Conservation (phyloP, 352 stramenopile species). For the Globisporangium heterothallicum region DNA sequence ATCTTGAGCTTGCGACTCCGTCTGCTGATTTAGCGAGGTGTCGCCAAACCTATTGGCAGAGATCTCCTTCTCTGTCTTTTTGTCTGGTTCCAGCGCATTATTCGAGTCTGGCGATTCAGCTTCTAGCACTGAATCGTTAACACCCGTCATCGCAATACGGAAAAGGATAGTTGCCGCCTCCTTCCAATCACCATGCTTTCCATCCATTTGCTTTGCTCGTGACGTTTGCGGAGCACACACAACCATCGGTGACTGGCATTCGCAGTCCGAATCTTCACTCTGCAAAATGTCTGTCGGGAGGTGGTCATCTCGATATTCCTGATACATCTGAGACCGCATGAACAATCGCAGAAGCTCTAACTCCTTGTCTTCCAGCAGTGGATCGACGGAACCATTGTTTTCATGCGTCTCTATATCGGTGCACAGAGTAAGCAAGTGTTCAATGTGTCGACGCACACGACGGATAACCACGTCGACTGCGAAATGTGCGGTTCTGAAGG, state of each 20-base stretch:
- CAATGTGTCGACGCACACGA: constrained; percentile 36
- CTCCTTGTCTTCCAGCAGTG: constrained; percentile 4
- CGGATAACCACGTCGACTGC: constrained; percentile 42
- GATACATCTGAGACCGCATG: constrained; percentile 47
- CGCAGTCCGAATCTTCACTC: neutral
- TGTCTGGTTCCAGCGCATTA: neutral
- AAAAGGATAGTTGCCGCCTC: constrained; percentile 24
- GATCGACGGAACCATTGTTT: neutral
- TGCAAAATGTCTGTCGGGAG: neutral
- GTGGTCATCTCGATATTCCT: constrained; percentile 44
- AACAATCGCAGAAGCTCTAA: constrained; percentile 23
- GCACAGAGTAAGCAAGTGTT: constrained; percentile 26
- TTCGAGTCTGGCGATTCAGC: neutral
- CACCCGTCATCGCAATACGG: constrained; percentile 32
- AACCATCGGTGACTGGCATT: neutral
- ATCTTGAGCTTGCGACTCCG: neutral
- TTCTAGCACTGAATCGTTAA: constrained; percentile 5
- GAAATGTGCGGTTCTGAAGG: constrained; percentile 15
- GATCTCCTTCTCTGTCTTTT: neutral
- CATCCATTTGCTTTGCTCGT: neutral
- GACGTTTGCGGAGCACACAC: neutral
- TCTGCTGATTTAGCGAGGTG: neutral
- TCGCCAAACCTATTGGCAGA: neutral
- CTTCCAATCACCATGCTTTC: constrained; percentile 20
- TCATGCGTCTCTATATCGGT: neutral